A percentile compares a stretch with the other conserved stretches of the same genome.
Evolutionary conservation across 2,329 filamentous ascomycete species (phyloP).

Genomic region (Fusarium sp.): DNA sequence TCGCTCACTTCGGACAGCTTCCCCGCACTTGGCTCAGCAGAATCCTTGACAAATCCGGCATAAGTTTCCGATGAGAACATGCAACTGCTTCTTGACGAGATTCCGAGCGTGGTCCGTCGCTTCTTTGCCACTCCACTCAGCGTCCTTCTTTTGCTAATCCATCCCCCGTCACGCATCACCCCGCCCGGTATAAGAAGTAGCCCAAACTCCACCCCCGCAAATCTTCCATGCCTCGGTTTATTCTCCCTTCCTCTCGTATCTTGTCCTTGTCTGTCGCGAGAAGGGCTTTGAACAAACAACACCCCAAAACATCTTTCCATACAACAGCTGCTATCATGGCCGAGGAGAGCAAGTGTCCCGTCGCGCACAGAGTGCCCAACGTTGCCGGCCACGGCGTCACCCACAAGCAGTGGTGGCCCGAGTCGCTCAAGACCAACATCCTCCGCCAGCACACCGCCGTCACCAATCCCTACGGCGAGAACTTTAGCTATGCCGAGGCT

Average conservation of each 20-base stretch:
- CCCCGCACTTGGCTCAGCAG: slow-evolving; percentile 39
- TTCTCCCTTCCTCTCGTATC: slow-evolving; percentile 23
- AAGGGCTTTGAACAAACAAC: slow-evolving; percentile 16
- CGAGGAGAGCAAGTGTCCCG: slow-evolving; percentile 35
- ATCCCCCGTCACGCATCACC: not conserved
- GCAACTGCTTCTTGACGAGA: slow-evolving; percentile 16
- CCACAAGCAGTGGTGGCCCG: slow-evolving; percentile 37
- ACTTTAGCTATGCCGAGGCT: slow-evolving; percentile 33
- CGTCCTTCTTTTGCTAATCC: slow-evolving; percentile 36
- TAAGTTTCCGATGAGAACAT: slow-evolving; percentile 29
- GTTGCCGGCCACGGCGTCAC: slow-evolving; percentile 36
- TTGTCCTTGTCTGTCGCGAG: slow-evolving; percentile 28
- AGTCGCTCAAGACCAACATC: slow-evolving; percentile 40
- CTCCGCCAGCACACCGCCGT: slow-evolving; percentile 31
- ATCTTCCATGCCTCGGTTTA: slow-evolving; percentile 30
- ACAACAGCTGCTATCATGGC: slow-evolving; percentile 27
- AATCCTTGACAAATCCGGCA: slow-evolving; percentile 36
- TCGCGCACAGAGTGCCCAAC: slow-evolving; percentile 33
- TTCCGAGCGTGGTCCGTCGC: slow-evolving; percentile 31
- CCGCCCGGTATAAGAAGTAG: slow-evolving; percentile 7
- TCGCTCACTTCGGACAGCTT: slow-evolving; percentile 30
- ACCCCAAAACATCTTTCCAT: slow-evolving; percentile 5
- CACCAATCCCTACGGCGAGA: slow-evolving; percentile 37
- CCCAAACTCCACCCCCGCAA: slow-evolving; percentile 40
- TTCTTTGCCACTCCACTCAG: slow-evolving; percentile 27